Evolutionary conservation across 2,329 filamentous ascomycete genomes (phyloP), one percentile per base, ranked within the genome.

Genomic region (Rhexocercosporidium sp.): DNA sequence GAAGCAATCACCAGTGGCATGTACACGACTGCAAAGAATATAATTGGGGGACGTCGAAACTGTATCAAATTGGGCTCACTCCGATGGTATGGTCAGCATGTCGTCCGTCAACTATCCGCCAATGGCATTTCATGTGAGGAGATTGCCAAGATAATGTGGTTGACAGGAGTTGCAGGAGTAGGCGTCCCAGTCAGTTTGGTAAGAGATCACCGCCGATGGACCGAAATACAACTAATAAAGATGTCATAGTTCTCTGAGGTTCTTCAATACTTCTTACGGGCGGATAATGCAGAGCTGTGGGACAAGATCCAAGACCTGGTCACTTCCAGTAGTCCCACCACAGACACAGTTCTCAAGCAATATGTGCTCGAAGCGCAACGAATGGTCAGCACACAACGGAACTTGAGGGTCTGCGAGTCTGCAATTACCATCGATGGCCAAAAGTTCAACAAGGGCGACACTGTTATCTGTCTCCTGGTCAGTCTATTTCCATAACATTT

Each of bases 41-140:
- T 47, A 20, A n/a, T 47, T n/a, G 22, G 22, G n/a, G 16, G 44
- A 47, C 41, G 61, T 12, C 44, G 56, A 7, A 62, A 65, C 14
- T 14, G 66, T 14, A 64, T 62, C 12, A 84, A 7, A 81, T 34
- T 67, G 1, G 68, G 62, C 34, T 63, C 64, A 3, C 56, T 71
- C 20, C 66, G 65, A 2, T 81, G 85, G 7, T 92, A 91, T 65
- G 92, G 92, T 6, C 81, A 84, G 27, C 83, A 87, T 44, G 82
- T 92, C 76, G 83, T 92, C 72, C 88, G 88, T 73, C 84, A 84
- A 1, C 79, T 94, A 39, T 79, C 88, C 25, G 90, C 90, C 74
- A 80, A 82, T 18, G 91, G 91, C 0, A 77, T 91, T 66, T 86
- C 81, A 64, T 80, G 83, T 2, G 82, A 87, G 25, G 89, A 94